Evolutionary conservation across 495 filamentous ascomycete species (phyloP).

Genomic region (Neurospora sp.): DNA sequence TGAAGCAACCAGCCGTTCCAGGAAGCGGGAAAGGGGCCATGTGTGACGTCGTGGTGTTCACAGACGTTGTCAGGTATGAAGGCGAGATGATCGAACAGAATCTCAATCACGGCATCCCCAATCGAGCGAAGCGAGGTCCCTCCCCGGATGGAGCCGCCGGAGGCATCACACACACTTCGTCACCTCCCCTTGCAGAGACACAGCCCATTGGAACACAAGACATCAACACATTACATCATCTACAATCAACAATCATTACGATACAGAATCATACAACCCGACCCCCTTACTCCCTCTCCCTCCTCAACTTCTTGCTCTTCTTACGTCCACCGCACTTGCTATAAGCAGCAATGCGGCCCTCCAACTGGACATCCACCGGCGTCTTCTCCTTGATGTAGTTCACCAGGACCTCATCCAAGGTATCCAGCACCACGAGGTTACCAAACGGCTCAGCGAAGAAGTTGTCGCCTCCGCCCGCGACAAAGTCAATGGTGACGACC

Average conservation of each 20-base stretch:
- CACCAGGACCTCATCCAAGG: constrained; percentile 41
- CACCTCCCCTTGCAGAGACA: background rate
- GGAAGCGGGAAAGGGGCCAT: background rate
- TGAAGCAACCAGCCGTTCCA: background rate
- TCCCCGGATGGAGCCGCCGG: background rate
- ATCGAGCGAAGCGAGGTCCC: background rate
- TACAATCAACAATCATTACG: background rate
- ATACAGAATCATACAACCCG: background rate
- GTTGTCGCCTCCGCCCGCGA: constrained; percentile 47
- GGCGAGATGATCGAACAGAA: background rate
- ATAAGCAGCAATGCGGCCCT: constrained; percentile 33
- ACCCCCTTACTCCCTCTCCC: background rate
- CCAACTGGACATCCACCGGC: constrained; percentile 38
- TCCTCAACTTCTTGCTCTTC: background rate
- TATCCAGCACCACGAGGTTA: constrained; percentile 34
- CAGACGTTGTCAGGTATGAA: background rate
- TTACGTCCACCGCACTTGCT: constrained; percentile 3
- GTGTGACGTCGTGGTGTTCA: background rate
- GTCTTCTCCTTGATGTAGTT: constrained; percentile 32
- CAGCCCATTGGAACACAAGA: background rate
- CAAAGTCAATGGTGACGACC: constrained; percentile 45
- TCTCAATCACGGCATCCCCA: background rate
- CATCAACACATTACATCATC: background rate
- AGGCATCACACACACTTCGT: background rate
- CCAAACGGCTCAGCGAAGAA: constrained; percentile 28